These are phyloP conservation scores for Arctium lappa DNA, from an alignment of 129 eudicot genomes.

Conservation along the genomic window DNA sequence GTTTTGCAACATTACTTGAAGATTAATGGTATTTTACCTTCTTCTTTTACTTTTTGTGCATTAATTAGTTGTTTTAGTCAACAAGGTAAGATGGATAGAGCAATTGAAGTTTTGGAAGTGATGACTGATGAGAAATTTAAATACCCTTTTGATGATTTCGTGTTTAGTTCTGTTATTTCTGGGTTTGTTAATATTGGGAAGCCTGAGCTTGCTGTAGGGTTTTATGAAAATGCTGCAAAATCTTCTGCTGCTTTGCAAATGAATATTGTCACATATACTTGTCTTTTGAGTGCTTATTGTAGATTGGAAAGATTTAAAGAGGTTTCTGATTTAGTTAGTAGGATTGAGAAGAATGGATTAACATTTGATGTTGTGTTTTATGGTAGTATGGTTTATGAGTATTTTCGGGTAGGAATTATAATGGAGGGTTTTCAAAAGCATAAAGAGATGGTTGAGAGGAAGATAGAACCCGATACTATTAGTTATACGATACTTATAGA, in stretches of 20 bases:
- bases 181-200: conserved; percentile 66
- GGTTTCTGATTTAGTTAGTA: conserved; percentile 35
- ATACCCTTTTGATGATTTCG: conserved; percentile 66
- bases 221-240: conserved; percentile 59
- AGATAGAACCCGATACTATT: conserved; percentile 42
- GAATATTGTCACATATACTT: conserved; percentile 56
- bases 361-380: conserved; percentile 65
- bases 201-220: conserved; percentile 63
- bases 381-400: conserved; percentile 54
- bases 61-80: conserved; percentile 44
- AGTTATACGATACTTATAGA: conserved; percentile 60
- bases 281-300: conserved; percentile 60
- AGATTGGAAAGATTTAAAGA: conserved; percentile 41
- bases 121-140: conserved; percentile 49
- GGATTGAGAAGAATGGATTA: conserved; percentile 47
- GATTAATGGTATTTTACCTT: conserved; percentile 38
- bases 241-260: conserved; percentile 35
- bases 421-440: conserved; percentile 42
- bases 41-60: conserved; percentile 57
- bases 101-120: conserved; percentile 57
- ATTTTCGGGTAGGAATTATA: conserved; percentile 49
- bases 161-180: conserved; percentile 61
- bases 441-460: conserved; percentile 54
- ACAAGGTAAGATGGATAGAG: conserved; percentile 56
- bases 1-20: conserved; percentile 42